Evolutionary conservation across 2,329 filamentous ascomycete genomes (phyloP), one percentile per base, ranked within the genome.

Genomic region (Colletotrichum euphorbiae): DNA sequence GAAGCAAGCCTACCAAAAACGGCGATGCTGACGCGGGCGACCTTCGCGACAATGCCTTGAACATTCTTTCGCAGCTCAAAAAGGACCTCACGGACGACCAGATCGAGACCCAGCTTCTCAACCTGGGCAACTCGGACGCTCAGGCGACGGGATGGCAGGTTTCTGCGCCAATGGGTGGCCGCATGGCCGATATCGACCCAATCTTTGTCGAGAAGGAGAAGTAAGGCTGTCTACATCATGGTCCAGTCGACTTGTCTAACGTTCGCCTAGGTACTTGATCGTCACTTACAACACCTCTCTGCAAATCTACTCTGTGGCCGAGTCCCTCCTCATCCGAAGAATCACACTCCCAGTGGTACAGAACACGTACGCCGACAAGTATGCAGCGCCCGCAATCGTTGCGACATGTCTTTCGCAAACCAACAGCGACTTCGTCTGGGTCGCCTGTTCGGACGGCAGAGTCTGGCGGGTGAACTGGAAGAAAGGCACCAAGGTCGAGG

Each of bases 221-320:
- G 88, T 90, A 79, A 76, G 85, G 75, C 67, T 36, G 42, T 12
- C 43, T 28, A 5, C 28, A 33, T 42, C 33, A 43, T 42, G 4
- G 48, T 15, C 55, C 36, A 50, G 72, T 52, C 62, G 72, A 57
- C 21, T 15, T 7, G 58, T 56, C 75, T 80, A 59, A 81, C 73
- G 48, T 4, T 8, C n/a, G 21, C 42, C 42, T 21, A 93, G 93
- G 75, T 86, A 91, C 78, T 77, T 98, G 43, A 89, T 98, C 65
- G 78, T 97, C 63, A 88, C 91, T 36, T 93, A 93, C 74, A 87
- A 90, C 69, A 90, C 88, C 31, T 90, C 91, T 9, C 83, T 98
- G 61, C 91, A 94, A 76, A 86, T 97, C 28, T 97, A 96, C 79
- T 92, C 92, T 2, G 88, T 93, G 33, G 83, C 88, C 71, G 94